Evolutionary conservation across 1,284 basidiomycete genomes (phyloP), one percentile per base, ranked within the genome.

Genomic region (Puccinia polysora): DNA sequence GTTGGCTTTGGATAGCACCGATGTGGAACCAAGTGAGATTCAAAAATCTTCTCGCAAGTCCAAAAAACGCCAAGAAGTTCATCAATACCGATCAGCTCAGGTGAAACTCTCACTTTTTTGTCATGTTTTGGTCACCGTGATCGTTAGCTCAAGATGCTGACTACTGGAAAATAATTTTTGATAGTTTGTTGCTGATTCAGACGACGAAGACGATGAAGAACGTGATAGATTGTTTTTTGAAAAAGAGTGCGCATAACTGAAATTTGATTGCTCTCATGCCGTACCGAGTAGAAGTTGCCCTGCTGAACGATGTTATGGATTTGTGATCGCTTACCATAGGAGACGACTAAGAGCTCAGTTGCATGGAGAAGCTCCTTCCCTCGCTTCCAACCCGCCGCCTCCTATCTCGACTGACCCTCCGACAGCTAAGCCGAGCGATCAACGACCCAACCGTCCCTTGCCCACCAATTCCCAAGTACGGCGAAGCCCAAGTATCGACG

Each of bases 181-280:
- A 28, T 25, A 71, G 68, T 71, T 71, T 55, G 49, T 71, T 52
- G 50, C 68, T 14, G 43, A 62, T 53, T 62, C 49, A 4, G 68
- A 71, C 38, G 49, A 71, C 36, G 68, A 71, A 55, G 34, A 25
- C 28, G 38, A 71, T 71, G 43, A 28, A 49, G 68, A 71, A 30
- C 58, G 58, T 20, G 68, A 71, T 55, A 47, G 38, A 38, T 47
- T 38, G 36, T 68, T 68, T 20, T 68, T 58, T 59, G 65, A 68
- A 34, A 32, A 47, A 68, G 65, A 68, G 65, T 68, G 23, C 28
- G 65, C n/a, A n/a, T n/a, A n/a, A n/a, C n/a, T 59, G 15, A 20
- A 38, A 10, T 14, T 68, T 59, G 4, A 5, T n/a, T 49, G 7
- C 28, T 7, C 30, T 20, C 43, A 20, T 40, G 23, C 2, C 36